phyloP scores from a whole-genome alignment of 495 filamentous ascomycete species.

The Aspergillus affinis region DNA sequence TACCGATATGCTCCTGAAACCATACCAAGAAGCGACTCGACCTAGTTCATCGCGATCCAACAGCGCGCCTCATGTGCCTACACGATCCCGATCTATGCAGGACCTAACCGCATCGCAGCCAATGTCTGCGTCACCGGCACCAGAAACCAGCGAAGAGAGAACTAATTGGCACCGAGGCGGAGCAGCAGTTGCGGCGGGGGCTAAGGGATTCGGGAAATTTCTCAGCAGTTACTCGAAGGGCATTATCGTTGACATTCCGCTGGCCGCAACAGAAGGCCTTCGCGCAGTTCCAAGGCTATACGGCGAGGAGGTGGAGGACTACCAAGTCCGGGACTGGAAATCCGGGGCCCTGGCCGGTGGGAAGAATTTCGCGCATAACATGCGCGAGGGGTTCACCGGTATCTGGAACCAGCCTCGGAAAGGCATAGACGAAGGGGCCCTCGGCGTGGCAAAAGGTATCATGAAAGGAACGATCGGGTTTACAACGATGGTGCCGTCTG shows the following conservation, averaged over 20 bases:
- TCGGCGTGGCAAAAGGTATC: constrained; percentile 64
- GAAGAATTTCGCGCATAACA: constrained; percentile 66
- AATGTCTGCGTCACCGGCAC: too few species aligned
- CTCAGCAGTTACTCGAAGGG: constrained; percentile 35
- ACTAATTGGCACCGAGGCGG: constrained; percentile 16
- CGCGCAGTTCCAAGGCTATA: constrained; percentile 82
- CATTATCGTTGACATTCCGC: constrained; percentile 60
- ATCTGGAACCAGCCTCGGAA: constrained; percentile 64
- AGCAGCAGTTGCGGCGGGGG: constrained; percentile 26
- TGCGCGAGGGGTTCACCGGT: constrained; percentile 73
- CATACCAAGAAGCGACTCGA: constrained; percentile 30
- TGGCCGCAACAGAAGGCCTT: constrained; percentile 77
- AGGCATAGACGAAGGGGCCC: constrained; percentile 58
- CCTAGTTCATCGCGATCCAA: constrained; percentile 1
- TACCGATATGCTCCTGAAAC: constrained; percentile 32
- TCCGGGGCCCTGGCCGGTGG: constrained; percentile 32
- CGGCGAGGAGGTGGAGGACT: constrained; percentile 53
- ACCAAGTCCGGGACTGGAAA: constrained; percentile 38
- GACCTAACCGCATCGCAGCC: background rate
- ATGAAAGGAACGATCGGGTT: constrained; percentile 75
- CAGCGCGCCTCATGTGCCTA: background rate
- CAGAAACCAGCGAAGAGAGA: background rate
- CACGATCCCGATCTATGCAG: background rate
- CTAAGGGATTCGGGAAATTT: constrained; percentile 36
- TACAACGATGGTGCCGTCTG: constrained; percentile 57